A percentile compares a stretch with the other conserved stretches of the same genome.
Conservation (phyloP, 169 alveolate species). For the Cryptosporidium meleagridis region DNA sequence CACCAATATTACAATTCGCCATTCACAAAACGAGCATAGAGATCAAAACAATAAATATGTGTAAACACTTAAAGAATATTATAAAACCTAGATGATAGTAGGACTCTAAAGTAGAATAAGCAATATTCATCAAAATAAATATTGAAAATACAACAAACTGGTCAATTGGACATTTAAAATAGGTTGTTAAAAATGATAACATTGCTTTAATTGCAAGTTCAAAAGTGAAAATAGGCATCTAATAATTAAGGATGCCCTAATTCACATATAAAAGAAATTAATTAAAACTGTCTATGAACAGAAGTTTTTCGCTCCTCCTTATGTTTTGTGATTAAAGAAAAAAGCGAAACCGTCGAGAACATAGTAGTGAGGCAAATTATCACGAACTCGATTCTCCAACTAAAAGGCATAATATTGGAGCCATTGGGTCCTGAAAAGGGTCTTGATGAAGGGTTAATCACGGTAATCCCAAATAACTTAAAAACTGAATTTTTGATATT, state of each 20-base stretch:
- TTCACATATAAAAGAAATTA: neutral
- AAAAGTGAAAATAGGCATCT: neutral
- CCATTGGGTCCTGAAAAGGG: conserved; percentile 89
- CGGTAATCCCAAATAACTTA: conserved; percentile 81
- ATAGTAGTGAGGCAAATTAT: neutral
- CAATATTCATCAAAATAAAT: neutral
- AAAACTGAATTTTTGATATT: conserved; percentile 81
- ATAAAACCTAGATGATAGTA: neutral
- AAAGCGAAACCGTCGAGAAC: neutral
- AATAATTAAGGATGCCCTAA: neutral
- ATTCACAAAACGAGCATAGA: neutral
- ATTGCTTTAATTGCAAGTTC: neutral
- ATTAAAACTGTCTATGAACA: conserved; percentile 1
- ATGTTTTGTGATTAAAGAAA: conserved; percentile 51
- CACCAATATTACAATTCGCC: too few species aligned
- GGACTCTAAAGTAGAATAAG: neutral
- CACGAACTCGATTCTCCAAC: conserved; percentile 59
- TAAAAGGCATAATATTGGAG: conserved; percentile 80
- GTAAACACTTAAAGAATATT: neutral
- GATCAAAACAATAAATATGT: neutral
- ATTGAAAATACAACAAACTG: neutral
- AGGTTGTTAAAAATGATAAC: neutral
- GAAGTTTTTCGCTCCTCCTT: conserved; percentile 49
- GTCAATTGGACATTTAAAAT: neutral
- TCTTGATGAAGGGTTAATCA: conserved; percentile 86